A percentile compares a stretch with the other conserved stretches of the same genome.
Evolutionary conservation across 495 filamentous ascomycete species (phyloP).

Genomic region (Trichoderma asperelloides): DNA sequence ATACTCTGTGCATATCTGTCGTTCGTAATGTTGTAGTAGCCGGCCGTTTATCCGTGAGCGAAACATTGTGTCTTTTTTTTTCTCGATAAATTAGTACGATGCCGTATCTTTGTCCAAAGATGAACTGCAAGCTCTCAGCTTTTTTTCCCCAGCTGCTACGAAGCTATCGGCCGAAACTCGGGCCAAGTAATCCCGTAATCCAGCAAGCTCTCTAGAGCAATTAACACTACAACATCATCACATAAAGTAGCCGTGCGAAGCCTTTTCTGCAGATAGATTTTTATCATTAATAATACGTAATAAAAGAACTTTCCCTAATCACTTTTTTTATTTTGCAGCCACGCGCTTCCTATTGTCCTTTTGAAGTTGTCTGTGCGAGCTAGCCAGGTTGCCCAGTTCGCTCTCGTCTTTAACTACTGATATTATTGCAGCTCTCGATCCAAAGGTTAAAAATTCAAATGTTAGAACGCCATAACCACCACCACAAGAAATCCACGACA

Average conservation of each 20-base stretch:
- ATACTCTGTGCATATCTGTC: neutral
- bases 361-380: neutral
- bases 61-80: neutral
- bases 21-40: neutral
- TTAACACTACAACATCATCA: neutral
- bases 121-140: neutral
- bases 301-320: neutral
- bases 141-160: neutral
- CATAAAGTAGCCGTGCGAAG: neutral
- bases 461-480: neutral
- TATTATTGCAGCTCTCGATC: neutral
- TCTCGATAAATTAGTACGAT: neutral
- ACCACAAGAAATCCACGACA: neutral
- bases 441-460: neutral
- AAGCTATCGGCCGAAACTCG: slow-evolving; percentile 1
- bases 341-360: neutral
- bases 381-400: neutral
- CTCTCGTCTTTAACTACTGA: neutral
- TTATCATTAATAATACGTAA: neutral
- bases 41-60: neutral
- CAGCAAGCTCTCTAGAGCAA: neutral
- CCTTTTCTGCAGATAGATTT: neutral
- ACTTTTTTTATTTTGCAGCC: neutral
- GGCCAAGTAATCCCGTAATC: neutral
- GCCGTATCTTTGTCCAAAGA: neutral